These are phyloP conservation scores for Hortiboletus campestris DNA, from an alignment of 768 basidiomycete species.

Conservation along the genomic window DNA sequence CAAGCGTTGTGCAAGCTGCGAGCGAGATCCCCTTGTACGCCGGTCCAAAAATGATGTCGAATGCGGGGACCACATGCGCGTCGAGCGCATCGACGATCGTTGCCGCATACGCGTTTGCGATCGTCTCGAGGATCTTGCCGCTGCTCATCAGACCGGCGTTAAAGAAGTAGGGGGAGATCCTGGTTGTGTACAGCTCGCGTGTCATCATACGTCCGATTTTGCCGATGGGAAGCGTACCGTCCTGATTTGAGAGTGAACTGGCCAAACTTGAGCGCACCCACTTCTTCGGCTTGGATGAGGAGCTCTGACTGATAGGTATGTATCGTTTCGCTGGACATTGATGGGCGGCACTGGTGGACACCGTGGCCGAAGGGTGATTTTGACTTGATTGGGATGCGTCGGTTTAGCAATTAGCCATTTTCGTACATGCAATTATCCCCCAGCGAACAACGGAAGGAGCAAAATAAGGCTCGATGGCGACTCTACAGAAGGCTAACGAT, in stretches of 20 bases:
- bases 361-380: neutral
- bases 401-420: conserved; percentile 6
- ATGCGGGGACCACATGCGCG: conserved; percentile 34
- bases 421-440: neutral
- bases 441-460: no score
- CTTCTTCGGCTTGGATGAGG: conserved; percentile 64
- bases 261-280: conserved; percentile 85
- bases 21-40: conserved; percentile 98
- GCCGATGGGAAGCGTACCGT: conserved; percentile 51
- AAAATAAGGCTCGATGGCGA: no score
- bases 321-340: conserved; percentile 30
- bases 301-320: conserved; percentile 59
- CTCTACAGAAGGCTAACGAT: no score
- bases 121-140: conserved; percentile 72
- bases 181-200: conserved; percentile 26
- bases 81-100: conserved; percentile 59
- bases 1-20: conserved; percentile 78
- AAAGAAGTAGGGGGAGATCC: conserved; percentile 95
- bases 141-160: conserved; percentile 88
- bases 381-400: neutral
- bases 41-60: conserved; percentile 92
- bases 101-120: conserved; percentile 81
- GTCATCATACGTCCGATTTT: neutral
- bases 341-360: no score
- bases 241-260: conserved; percentile 94